A percentile compares a stretch with the other conserved stretches of the same genome.
These are phyloP conservation scores for Rhizopogon vesiculosus DNA, from an alignment of 768 basidiomycete genomes.

Conservation along the genomic window DNA sequence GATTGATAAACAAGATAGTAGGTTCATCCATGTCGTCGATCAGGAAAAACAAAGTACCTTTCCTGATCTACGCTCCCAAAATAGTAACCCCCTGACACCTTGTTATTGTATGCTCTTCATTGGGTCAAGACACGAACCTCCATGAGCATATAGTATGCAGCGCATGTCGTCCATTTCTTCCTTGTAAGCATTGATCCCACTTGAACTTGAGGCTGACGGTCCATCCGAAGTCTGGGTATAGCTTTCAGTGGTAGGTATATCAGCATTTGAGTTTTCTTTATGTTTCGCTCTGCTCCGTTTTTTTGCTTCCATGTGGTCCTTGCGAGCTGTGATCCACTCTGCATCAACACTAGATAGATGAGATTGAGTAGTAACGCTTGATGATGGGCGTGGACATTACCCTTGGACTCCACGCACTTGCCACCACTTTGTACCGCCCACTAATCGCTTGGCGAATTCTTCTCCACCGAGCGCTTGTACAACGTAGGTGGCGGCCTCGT, in stretches of 20 bases:
- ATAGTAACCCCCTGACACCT: slow-evolving; percentile 66
- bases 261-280: slow-evolving; percentile 10
- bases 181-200: slow-evolving; percentile 41
- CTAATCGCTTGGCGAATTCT: slow-evolving; percentile 57
- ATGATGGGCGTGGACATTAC: slow-evolving; percentile 37
- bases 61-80: slow-evolving; percentile 80
- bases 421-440: slow-evolving; percentile 97
- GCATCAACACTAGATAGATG: slow-evolving; percentile 57
- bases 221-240: slow-evolving; percentile 7
- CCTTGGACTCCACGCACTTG: slow-evolving; percentile 84
- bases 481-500: slow-evolving; percentile 67
- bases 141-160: slow-evolving; percentile 80
- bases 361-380: slow-evolving; percentile 12
- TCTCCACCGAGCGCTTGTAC: slow-evolving; percentile 85
- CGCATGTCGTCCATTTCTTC: slow-evolving; percentile 79
- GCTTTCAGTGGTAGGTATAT: neutral
- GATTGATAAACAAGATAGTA: neutral
- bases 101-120: neutral
- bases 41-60: slow-evolving; percentile 33
- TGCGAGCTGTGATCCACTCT: slow-evolving; percentile 85
- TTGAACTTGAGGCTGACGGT: slow-evolving; percentile 16
- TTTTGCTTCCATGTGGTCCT: slow-evolving; percentile 74
- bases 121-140: slow-evolving; percentile 41
- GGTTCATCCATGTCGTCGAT: slow-evolving; percentile 3
- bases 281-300: slow-evolving; percentile 45